These are phyloP conservation scores for Ophiostoma perfectum DNA, from an alignment of 2,329 filamentous ascomycete genomes.

Conservation along the genomic window DNA sequence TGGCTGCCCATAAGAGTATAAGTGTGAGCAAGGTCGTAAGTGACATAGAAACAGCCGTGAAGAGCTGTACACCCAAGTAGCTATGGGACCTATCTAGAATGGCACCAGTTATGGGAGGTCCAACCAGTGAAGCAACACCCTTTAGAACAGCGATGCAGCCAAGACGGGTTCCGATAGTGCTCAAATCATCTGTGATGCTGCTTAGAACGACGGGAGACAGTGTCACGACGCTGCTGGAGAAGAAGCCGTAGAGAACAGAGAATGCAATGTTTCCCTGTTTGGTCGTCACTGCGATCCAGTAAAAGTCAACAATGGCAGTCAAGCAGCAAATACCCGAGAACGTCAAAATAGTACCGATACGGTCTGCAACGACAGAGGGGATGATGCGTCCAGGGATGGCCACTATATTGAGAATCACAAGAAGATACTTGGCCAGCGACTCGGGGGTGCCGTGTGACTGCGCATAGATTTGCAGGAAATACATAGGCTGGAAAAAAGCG, in stretches of 20 bases:
- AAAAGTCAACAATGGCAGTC: constrained; percentile 32
- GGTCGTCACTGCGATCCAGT: constrained; percentile 33
- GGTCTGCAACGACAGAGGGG: constrained; percentile 32
- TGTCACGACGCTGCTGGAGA: constrained; percentile 29
- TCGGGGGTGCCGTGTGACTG: constrained; percentile 19
- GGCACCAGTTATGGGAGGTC: constrained; percentile 23
- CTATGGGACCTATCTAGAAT: constrained; percentile 17
- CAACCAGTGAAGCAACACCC: constrained; percentile 19
- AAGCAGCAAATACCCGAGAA: constrained; percentile 29
- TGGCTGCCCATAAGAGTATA: neutral
- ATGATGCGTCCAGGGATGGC: constrained; percentile 34
- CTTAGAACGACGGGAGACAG: constrained; percentile 23
- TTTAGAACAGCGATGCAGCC: constrained; percentile 21
- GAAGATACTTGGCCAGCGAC: constrained; percentile 26
- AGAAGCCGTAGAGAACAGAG: constrained; percentile 33
- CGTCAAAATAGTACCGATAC: constrained; percentile 33
- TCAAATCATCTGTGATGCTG: constrained; percentile 21
- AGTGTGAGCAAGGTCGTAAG: constrained; percentile 10
- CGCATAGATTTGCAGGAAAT: constrained; percentile 24
- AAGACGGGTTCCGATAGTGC: constrained; percentile 21
- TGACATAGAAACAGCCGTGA: constrained; percentile 17
- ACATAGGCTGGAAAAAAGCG: constrained; percentile 23
- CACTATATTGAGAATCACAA: constrained; percentile 34
- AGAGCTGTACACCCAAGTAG: constrained; percentile 24
- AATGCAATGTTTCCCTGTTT: constrained; percentile 33